phyloP scores from a whole-genome alignment of 2,329 filamentous ascomycete genomes.

The Endocalyx cinctus region DNA sequence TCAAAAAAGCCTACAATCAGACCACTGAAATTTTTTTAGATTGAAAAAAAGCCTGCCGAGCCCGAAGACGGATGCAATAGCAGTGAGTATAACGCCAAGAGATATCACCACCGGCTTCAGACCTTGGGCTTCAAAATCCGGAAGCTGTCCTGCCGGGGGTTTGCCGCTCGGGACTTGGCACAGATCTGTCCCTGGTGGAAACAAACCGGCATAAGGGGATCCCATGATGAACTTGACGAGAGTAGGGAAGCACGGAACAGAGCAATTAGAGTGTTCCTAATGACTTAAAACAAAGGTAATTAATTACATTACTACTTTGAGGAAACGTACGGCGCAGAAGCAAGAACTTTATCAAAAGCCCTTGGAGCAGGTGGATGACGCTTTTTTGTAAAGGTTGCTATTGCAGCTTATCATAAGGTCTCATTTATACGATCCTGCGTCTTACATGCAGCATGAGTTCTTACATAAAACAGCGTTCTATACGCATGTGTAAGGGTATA shows the following conservation, averaged over 20 bases:
- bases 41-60: constrained; percentile 6
- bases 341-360: no score
- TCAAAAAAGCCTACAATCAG: constrained; percentile 5
- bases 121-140: constrained; percentile 5
- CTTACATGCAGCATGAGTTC: no score
- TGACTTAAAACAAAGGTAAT: no score
- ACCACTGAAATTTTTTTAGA: not conserved
- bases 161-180: constrained; percentile 7
- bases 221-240: constrained; percentile 3
- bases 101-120: constrained; percentile 1
- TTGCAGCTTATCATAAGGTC: no score
- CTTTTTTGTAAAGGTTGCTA: no score
- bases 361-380: no score
- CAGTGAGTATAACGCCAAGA: constrained; percentile 6
- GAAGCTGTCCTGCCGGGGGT: constrained; percentile 4
- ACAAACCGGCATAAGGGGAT: constrained; percentile 5
- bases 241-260: constrained; percentile 1
- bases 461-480: no score
- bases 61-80: constrained; percentile 2
- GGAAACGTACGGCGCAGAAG: no score
- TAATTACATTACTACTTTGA: no score
- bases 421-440: no score
- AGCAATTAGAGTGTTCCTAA: no score
- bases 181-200: constrained; percentile 9
- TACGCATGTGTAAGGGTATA: no score